Percentiles rank a stretch among this genome's conserved stretches.
Evolutionary conservation across 176 grass and related monocot species (phyloP).

Genomic region (Carex pumila): DNA sequence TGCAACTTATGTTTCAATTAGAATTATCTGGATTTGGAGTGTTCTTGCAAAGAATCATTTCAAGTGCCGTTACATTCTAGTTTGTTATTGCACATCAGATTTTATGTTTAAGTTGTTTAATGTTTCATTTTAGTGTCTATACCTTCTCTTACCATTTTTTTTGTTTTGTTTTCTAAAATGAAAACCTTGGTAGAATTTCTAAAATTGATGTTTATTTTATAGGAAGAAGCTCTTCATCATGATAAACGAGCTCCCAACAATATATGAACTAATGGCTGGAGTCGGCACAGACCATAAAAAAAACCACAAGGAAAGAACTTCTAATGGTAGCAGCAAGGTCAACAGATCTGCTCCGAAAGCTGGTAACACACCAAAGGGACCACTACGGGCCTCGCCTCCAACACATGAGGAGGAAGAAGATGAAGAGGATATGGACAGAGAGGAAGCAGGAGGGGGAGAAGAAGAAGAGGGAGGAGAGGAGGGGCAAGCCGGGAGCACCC

Average conservation of each 20-base stretch:
- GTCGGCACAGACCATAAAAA: conserved; percentile 31
- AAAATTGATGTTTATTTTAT: conserved; percentile 30
- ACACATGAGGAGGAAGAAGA: not conserved
- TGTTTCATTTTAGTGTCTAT: not conserved
- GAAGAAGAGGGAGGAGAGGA: conserved; percentile 35
- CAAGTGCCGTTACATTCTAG: not conserved
- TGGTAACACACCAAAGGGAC: not conserved
- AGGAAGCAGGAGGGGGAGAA: not conserved
- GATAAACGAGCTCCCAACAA: conserved; percentile 72
- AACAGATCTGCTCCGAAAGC: conserved; percentile 50
- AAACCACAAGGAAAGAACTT: conserved; percentile 37
- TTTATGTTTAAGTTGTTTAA: not conserved
- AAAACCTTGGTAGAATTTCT: not conserved
- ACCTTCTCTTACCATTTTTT: not conserved
- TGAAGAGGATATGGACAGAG: not conserved
- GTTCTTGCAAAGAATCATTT: not conserved
- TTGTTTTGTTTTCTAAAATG: not conserved
- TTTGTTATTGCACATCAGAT: not conserved
- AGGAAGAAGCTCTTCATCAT: conserved; percentile 70
- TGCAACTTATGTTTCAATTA: conserved; percentile 5
- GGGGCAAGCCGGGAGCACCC: conserved; percentile 35
- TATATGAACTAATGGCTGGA: conserved; percentile 80
- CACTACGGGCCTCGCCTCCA: not conserved
- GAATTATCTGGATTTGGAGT: not conserved
- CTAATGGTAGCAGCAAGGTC: conserved; percentile 52